phyloP scores from a whole-genome alignment of 2,329 filamentous ascomycete genomes.

The Aspergillus amoenus region DNA sequence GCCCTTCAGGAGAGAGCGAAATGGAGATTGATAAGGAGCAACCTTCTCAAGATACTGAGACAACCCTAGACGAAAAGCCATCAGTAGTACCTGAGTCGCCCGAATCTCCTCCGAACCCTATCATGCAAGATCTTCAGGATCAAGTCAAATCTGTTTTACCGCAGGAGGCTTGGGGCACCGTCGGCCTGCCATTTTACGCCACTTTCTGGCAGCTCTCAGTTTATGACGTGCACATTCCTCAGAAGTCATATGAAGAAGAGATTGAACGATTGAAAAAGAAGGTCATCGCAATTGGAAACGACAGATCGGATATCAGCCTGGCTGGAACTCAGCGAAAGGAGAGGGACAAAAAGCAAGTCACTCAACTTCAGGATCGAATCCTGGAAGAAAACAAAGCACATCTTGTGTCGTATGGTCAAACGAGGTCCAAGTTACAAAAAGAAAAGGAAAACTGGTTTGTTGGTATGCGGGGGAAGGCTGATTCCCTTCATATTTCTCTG shows the following conservation, averaged over 20 bases:
- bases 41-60: conserved; percentile 16
- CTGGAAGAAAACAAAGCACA: conserved; percentile 72
- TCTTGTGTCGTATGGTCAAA: conserved; percentile 65
- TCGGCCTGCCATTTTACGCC: conserved; percentile 79
- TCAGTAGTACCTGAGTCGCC: conserved; percentile 30
- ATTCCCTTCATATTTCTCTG: conserved; percentile 70
- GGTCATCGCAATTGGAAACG: conserved; percentile 65
- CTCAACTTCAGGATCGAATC: conserved; percentile 67
- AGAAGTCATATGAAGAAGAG: conserved; percentile 75
- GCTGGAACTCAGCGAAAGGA: conserved; percentile 66
- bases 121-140: conserved; percentile 72
- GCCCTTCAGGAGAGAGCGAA: conserved; percentile 20
- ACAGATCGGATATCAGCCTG: conserved; percentile 71
- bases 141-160: conserved; percentile 64
- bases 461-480: conserved; percentile 61
- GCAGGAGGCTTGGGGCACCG: conserved; percentile 63
- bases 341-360: conserved; percentile 67
- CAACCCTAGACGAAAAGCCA: conserved; percentile 17
- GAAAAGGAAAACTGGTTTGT: conserved; percentile 80
- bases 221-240: conserved; percentile 75
- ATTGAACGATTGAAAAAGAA: conserved; percentile 67
- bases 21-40: conserved; percentile 39
- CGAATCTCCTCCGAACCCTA: conserved; percentile 58
- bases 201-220: conserved; percentile 91
- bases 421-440: conserved; percentile 67